Base-by-base conservation (phyloP, 805 yeast species). In the Kuraishia piskuri region DNA sequence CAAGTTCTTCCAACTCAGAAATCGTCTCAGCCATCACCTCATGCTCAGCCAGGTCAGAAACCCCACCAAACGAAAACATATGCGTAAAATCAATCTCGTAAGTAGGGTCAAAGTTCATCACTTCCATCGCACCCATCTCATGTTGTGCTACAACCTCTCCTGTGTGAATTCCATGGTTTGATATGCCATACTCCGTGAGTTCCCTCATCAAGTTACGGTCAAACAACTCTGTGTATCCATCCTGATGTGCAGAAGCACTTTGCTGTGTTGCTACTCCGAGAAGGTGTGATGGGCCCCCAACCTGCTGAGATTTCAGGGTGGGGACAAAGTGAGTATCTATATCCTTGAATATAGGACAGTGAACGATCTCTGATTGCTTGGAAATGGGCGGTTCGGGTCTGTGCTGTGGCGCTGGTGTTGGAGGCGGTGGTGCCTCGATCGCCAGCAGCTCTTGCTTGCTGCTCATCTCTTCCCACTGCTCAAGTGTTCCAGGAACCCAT, bases 401-500 rank as follows among this genome's bases (percentile, higher is more conserved):
- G 44, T 12, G 7, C 17, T n/a, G 20, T 5, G 37, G 37, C 6
- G 50, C 37, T 9, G 36, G 36, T 22, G n/a, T 19, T 19, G 37
- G 8, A 10, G 20, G 17, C 9, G 50, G 44, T n/a, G 46, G 46
- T 10, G 20, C 51, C 22, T 9, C 47, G 45, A 31, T 25, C 40
- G n/a, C 14, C 4, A 31, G 40, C 7, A 23, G 19, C 14, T 26
- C n/a, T 9, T 19, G 31, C 4, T 47, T 47, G 14, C 14, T 47
- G 24, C 45, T 21, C 23, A 37, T 14, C 12, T 51, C 52, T 20
- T 31, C 51, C 44, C 36, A 37, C 3, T 36, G 23, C 8, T 23
- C 50, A 14, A 20, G 26, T 31, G 59, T 57, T 14, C 60, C 59
- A 7, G 59, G 57, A 50, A 54, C 57, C 64, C 67, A 61, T 8